Evolutionary conservation across 257 asterid genomes (phyloP).

Genomic region (Solanum virginianum): DNA sequence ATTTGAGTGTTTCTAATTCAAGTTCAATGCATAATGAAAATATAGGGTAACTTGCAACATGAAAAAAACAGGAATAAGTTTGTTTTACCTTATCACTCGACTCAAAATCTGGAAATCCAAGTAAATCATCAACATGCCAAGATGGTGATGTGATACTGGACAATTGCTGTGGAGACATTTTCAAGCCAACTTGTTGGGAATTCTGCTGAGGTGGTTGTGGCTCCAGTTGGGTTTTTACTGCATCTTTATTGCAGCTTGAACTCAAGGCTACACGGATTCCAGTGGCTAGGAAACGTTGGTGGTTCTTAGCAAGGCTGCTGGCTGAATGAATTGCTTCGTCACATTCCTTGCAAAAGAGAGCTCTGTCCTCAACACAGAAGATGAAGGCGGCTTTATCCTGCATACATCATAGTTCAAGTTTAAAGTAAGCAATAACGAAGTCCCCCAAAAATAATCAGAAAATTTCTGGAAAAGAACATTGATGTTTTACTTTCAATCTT

Average conservation of each 20-base stretch:
- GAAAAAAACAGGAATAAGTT: background rate
- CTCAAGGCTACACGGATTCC: constrained; percentile 88
- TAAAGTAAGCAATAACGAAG: background rate
- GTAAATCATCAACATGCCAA: constrained; percentile 80
- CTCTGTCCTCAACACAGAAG: constrained; percentile 97
- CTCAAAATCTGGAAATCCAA: constrained; percentile 63
- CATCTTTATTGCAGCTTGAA: constrained; percentile 33
- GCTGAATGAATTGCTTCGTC: constrained; percentile 86
- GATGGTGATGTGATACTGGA: constrained; percentile 37
- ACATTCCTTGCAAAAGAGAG: constrained; percentile 83
- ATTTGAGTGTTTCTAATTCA: background rate
- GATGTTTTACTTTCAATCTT: background rate
- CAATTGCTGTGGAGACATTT: constrained; percentile 25
- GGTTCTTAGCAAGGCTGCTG: constrained; percentile 63
- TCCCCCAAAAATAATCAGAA: background rate
- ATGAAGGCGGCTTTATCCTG: constrained; percentile 91
- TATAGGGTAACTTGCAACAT: background rate
- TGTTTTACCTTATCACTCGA: constrained; percentile 47
- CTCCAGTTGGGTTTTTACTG: constrained; percentile 15
- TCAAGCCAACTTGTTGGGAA: constrained; percentile 19
- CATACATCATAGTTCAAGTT: background rate
- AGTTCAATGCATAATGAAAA: background rate
- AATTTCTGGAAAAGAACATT: background rate
- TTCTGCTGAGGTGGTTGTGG: constrained; percentile 59
- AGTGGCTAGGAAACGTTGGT: constrained; percentile 84